Conservation (phyloP, 2,329 filamentous ascomycete species). For the Aschersonia sp. region DNA sequence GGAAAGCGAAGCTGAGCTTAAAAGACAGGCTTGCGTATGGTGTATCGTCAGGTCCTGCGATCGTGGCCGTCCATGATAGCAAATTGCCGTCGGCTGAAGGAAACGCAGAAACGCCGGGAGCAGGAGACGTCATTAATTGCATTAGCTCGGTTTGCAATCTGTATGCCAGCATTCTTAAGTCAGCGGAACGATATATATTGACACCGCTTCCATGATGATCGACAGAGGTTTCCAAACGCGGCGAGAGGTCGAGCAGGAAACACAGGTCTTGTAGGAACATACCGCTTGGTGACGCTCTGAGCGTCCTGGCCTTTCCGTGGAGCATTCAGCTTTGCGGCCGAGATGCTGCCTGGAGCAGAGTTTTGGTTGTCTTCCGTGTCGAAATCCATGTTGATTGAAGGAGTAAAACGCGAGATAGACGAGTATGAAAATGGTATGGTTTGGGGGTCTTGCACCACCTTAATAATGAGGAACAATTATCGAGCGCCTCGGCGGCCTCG, state of each 20-base stretch:
- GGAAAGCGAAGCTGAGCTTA: slow-evolving; percentile 86
- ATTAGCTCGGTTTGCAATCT: slow-evolving; percentile 96
- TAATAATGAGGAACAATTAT: not conserved
- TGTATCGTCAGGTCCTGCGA: slow-evolving; percentile 79
- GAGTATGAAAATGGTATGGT: not conserved
- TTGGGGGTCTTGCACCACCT: not conserved
- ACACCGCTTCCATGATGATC: too few species aligned
- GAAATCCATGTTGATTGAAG: slow-evolving; percentile 21
- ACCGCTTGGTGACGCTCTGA: slow-evolving; percentile 70
- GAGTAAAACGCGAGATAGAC: not conserved
- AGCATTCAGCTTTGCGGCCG: slow-evolving; percentile 45
- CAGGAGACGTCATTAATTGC: slow-evolving; percentile 93
- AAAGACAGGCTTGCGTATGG: slow-evolving; percentile 79
- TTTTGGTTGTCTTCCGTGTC: slow-evolving; percentile 47
- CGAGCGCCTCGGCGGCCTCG: not conserved
- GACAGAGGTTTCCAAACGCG: too few species aligned
- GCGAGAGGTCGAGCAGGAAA: not conserved
- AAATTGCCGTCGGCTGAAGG: slow-evolving; percentile 82
- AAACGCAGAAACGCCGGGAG: slow-evolving; percentile 89
- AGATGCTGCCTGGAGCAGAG: slow-evolving; percentile 45
- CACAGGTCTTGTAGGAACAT: slow-evolving; percentile 4
- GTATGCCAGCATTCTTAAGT: slow-evolving; percentile 1
- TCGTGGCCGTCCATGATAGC: slow-evolving; percentile 85
- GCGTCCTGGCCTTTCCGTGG: slow-evolving; percentile 46
- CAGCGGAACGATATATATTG: not conserved